Evolutionary conservation across 2,329 filamentous ascomycete genomes (phyloP).

Genomic region (Diaporthe eres): DNA sequence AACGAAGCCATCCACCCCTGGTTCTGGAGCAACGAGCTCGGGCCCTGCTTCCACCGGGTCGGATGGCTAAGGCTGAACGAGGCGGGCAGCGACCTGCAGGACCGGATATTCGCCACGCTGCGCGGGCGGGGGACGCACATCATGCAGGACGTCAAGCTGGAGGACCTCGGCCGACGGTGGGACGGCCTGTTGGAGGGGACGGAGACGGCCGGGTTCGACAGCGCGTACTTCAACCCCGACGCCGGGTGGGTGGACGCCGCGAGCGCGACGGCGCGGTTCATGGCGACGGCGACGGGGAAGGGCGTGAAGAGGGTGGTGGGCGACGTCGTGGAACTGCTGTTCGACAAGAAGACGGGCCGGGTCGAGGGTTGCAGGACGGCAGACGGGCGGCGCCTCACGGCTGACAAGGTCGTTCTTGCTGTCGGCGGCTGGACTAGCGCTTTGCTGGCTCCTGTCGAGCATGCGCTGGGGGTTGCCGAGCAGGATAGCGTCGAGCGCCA

Average conservation of each 20-base stretch:
- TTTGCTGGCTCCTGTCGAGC: slow-evolving; percentile 22
- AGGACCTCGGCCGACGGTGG: not conserved
- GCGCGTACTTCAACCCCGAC: slow-evolving; percentile 5
- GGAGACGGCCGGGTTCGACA: not conserved
- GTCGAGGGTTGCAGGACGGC: slow-evolving; percentile 25
- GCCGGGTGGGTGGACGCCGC: slow-evolving; percentile 18
- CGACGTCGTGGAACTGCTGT: slow-evolving; percentile 8
- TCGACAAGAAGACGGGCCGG: not conserved
- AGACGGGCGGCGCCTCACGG: not conserved
- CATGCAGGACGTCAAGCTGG: not conserved
- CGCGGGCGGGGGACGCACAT: slow-evolving; percentile 30
- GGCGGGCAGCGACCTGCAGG: slow-evolving; percentile 19
- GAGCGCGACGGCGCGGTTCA: slow-evolving; percentile 4
- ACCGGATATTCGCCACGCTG: slow-evolving; percentile 17
- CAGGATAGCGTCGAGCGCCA: slow-evolving; percentile 30
- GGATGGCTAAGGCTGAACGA: slow-evolving; percentile 35
- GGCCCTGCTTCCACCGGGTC: slow-evolving; percentile 35
- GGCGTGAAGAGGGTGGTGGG: not conserved
- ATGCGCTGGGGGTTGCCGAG: slow-evolving; percentile 17
- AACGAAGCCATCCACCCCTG: slow-evolving; percentile 37
- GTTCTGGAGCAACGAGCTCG: slow-evolving; percentile 37
- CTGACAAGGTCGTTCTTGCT: slow-evolving; percentile 32
- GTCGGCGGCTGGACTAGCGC: slow-evolving; percentile 30
- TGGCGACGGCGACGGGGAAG: not conserved
- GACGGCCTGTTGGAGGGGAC: not conserved